Conservation (phyloP, 495 filamentous ascomycete species). For the Cercophora scortea region DNA sequence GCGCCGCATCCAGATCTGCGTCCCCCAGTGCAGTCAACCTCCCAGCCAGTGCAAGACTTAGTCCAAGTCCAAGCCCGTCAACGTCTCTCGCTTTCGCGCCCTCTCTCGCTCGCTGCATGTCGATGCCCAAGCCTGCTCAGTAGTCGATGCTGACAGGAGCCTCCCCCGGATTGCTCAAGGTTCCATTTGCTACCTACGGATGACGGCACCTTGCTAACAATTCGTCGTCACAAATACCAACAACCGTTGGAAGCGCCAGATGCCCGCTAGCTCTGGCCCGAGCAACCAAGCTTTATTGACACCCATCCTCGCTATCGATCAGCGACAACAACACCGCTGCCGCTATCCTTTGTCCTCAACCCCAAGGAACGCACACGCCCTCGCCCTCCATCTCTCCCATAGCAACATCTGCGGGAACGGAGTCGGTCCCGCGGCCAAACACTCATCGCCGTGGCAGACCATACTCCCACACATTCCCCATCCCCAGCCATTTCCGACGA, state of each 20-base stretch:
- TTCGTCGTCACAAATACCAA: not conserved
- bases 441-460: constrained; percentile 29
- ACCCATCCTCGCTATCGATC: not conserved
- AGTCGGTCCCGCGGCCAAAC: constrained; percentile 20
- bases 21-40: no score
- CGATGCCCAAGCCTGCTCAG: no score
- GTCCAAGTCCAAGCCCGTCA: no score
- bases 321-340: not conserved
- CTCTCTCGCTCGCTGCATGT: no score
- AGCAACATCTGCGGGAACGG: constrained; percentile 17
- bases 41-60: no score
- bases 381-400: not conserved
- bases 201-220: constrained; percentile 14
- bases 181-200: constrained; percentile 4
- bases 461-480: constrained; percentile 19
- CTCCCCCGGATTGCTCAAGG: no score
- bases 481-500: constrained; percentile 28
- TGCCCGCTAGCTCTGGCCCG: not conserved
- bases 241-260: not conserved
- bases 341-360: constrained; percentile 2
- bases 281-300: not conserved
- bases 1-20: no score
- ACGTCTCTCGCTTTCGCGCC: no score
- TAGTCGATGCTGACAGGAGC: no score
- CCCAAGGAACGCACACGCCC: constrained; percentile 1